Evolutionary conservation across 2,329 filamentous ascomycete species (phyloP), one percentile per base, ranked within the genome.

Genomic region (Aspergillus sp.): DNA sequence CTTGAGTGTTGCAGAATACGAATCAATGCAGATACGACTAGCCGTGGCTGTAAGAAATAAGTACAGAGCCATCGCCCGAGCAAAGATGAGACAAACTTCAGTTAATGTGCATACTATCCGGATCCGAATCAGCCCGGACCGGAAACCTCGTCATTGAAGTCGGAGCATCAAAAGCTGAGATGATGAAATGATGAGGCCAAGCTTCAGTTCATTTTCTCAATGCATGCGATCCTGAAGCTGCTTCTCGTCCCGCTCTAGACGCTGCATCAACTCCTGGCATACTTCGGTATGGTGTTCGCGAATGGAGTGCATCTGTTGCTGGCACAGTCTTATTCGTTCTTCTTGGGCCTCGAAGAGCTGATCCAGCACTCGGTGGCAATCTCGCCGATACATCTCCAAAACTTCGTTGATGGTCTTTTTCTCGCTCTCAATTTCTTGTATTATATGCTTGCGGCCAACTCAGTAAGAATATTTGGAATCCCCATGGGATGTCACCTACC

Each of bases 371-470:
- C 68, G 71, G 61, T 76, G 62, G 47, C 78, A 80, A 53, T 81
- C 78, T 30, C 73, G 68, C 38, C 71, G 73, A 63, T 81, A 84
- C 23, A 75, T 76, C 7, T 77, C 72, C 3, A 82, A 66, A 25
- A 82, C 77, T 27, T 79, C 73, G 3, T 68, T 69, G 25, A 82
- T 73, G 1, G 77, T 78, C 3, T 73, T 74, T 64, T 83, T 81
- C 48, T 79, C 76, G n/a, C 78, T 74, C 8, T 81, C 72, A 17
- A 85, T 74, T 58, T 82, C 76, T 1, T 69, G 75, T 8, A 80
- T 66, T 8, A 84, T 73, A 17, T 72, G 72, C 71, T 82, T 64
- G 25, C 21, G 11, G 42, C 8, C 32, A 21, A 42, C 6, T 63
- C 38, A 60, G 48, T 50, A 38, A 11, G 27, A 23, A 10, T 5